These are phyloP conservation scores for Hypoxylon sp. DNA, from an alignment of 2,329 filamentous ascomycete genomes.

Conservation along the genomic window DNA sequence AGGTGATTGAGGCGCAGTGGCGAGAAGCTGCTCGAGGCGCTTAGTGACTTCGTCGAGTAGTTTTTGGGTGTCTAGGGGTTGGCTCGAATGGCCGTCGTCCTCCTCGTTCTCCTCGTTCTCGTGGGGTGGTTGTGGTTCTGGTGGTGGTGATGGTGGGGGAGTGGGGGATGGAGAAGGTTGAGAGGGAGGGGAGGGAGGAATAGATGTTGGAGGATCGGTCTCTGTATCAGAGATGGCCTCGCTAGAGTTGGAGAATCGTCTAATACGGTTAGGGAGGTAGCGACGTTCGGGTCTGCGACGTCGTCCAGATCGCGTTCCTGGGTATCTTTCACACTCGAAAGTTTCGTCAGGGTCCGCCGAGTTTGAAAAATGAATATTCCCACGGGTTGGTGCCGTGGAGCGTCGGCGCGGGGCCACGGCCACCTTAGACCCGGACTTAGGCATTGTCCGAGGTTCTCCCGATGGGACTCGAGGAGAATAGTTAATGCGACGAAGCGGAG, in stretches of 20 bases:
- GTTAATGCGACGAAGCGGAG: not conserved
- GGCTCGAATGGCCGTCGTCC: not conserved
- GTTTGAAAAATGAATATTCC: conserved; percentile 7
- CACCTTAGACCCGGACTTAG: not conserved
- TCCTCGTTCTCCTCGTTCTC: conserved; percentile 4
- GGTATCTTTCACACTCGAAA: not conserved
- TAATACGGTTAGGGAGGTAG: not conserved
- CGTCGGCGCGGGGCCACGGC: not conserved
- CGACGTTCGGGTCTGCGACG: not conserved
- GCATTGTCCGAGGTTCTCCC: not conserved
- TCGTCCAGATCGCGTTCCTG: conserved; percentile 19
- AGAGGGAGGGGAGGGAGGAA: not conserved
- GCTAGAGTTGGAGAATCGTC: not conserved
- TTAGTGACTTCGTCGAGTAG: not conserved
- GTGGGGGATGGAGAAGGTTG: not conserved
- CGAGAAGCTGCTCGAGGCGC: not conserved
- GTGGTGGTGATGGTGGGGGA: not conserved
- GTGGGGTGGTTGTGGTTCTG: not conserved
- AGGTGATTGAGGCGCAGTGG: not conserved
- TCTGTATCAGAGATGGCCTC: conserved; percentile 1
- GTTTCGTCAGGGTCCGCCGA: conserved; percentile 8
- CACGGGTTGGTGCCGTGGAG: conserved; percentile 1
- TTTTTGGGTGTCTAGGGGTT: not conserved
- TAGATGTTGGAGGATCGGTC: not conserved
- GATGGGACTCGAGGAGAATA: not conserved